Conservation (phyloP, 768 basidiomycete genomes). For the Hypholoma sublateritium region DNA sequence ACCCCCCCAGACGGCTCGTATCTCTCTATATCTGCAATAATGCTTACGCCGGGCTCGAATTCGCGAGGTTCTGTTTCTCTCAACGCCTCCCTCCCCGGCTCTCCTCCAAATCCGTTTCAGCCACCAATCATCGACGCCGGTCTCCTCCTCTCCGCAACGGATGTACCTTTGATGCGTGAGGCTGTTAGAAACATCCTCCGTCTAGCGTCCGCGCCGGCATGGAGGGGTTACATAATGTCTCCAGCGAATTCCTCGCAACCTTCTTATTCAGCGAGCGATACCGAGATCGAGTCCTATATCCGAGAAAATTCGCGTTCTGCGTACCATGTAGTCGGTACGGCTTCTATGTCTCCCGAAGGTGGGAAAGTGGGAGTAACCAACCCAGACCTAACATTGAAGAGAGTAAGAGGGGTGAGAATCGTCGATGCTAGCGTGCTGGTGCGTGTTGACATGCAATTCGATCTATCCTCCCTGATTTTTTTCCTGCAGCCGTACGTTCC, state of each 20-base stretch:
- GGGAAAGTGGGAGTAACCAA: slow-evolving; percentile 28
- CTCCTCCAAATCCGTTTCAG: background rate
- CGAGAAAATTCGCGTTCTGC: slow-evolving; percentile 16
- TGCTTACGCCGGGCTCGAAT: slow-evolving; percentile 17
- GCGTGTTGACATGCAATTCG: slow-evolving; percentile 5
- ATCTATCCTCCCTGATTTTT: background rate
- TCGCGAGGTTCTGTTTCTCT: slow-evolving; percentile 4
- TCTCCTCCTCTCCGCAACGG: slow-evolving; percentile 10
- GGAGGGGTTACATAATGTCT: slow-evolving; percentile 23
- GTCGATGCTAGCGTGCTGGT: slow-evolving; percentile 35
- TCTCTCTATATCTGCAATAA: slow-evolving; percentile 13
- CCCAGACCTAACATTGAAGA: slow-evolving; percentile 30
- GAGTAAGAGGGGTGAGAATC: slow-evolving; percentile 27
- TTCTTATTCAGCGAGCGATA: slow-evolving; percentile 20
- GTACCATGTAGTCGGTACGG: slow-evolving; percentile 28
- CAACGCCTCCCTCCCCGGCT: background rate
- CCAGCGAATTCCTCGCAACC: slow-evolving; percentile 9
- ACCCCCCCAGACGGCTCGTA: slow-evolving; percentile 18
- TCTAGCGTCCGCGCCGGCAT: slow-evolving; percentile 24
- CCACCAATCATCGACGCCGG: background rate
- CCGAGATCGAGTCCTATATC: slow-evolving; percentile 19
- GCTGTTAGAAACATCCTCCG: slow-evolving; percentile 17
- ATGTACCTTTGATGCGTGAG: slow-evolving; percentile 24
- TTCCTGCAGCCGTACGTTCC: slow-evolving; percentile 23
- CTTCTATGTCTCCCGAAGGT: slow-evolving; percentile 25